Conservation (phyloP, 805 yeast species). For the Myxozyma melibiosi region DNA sequence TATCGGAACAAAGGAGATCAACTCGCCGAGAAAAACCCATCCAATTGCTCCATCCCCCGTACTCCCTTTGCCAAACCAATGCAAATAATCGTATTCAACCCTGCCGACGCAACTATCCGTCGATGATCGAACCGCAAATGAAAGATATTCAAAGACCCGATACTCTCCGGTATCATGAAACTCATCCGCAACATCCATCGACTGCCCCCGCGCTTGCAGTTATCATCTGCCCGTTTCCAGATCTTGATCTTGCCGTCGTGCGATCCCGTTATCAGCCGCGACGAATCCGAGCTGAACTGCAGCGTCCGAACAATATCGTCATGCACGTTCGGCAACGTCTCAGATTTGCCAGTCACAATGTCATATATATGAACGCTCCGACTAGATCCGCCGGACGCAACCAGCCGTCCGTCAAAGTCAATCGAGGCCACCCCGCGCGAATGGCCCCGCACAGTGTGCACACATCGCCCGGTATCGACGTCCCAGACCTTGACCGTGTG, state of each 20-base stretch:
- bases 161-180: not conserved
- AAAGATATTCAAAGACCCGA: slow-evolving; percentile 1
- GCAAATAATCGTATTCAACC: slow-evolving; percentile 7
- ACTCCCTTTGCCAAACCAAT: slow-evolving; percentile 12
- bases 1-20: no score
- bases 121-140: slow-evolving; percentile 17
- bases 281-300: not conserved
- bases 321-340: slow-evolving; percentile 10
- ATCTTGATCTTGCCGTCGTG: slow-evolving; percentile 21
- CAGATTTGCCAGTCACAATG: slow-evolving; percentile 1
- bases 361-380: slow-evolving; percentile 1
- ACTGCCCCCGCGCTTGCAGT: no score
- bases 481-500: slow-evolving; percentile 14
- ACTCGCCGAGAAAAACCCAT: not conserved
- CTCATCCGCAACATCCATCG: not conserved
- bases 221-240: slow-evolving; percentile 6
- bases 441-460: slow-evolving; percentile 6
- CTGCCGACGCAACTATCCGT: slow-evolving; percentile 11
- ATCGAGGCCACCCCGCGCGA: slow-evolving; percentile 19
- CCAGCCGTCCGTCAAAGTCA: slow-evolving; percentile 6
- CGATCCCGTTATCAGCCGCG: slow-evolving; percentile 18
- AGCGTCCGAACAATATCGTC: slow-evolving; percentile 6
- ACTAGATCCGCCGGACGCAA: slow-evolving; percentile 18
- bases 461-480: slow-evolving; percentile 1
- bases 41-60: slow-evolving; percentile 7